Evolutionary conservation across 352 stramenopile genomes (phyloP).

Genomic region (Pythium aphanidermatum): DNA sequence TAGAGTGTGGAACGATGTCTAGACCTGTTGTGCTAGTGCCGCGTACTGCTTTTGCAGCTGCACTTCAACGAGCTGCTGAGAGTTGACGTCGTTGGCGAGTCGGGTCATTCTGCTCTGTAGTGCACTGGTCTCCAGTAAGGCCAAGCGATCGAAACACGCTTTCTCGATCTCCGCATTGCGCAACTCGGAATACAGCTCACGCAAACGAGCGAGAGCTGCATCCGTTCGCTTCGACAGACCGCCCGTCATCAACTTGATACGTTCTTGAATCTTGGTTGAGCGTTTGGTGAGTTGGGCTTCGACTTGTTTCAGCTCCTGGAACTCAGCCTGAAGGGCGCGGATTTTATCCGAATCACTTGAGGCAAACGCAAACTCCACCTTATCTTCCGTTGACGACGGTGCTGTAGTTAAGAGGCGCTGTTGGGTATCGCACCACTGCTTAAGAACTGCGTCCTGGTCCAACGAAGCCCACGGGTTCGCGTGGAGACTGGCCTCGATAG

Average conservation of each 20-base stretch:
- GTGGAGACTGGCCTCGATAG: slow-evolving; percentile 66
- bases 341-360: slow-evolving; percentile 34
- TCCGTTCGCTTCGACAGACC: slow-evolving; percentile 48
- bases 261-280: slow-evolving; percentile 67
- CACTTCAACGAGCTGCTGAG: slow-evolving; percentile 68
- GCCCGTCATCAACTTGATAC: slow-evolving; percentile 53
- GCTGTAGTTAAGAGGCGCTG: slow-evolving; percentile 28
- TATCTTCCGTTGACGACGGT: not conserved
- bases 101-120: slow-evolving; percentile 57
- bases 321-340: slow-evolving; percentile 45
- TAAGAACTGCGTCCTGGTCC: slow-evolving; percentile 11
- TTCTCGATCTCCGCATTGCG: slow-evolving; percentile 62
- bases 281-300: slow-evolving; percentile 58
- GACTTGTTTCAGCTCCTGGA: slow-evolving; percentile 58
- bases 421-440: slow-evolving; percentile 40
- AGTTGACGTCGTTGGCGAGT: slow-evolving; percentile 69
- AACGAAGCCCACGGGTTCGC: slow-evolving; percentile 35
- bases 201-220: slow-evolving; percentile 29
- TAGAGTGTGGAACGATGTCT: not conserved
- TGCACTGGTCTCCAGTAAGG: slow-evolving; percentile 42
- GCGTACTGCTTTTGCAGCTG: slow-evolving; percentile 78
- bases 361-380: slow-evolving; percentile 39
- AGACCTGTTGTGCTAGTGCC: slow-evolving; percentile 28
- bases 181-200: slow-evolving; percentile 31
- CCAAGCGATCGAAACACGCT: slow-evolving; percentile 57